A percentile compares a stretch with the other conserved stretches of the same genome.
Evolutionary conservation across 371 early-diverging fungal genomes (phyloP).

Genomic region (Circinella umbellata): DNA sequence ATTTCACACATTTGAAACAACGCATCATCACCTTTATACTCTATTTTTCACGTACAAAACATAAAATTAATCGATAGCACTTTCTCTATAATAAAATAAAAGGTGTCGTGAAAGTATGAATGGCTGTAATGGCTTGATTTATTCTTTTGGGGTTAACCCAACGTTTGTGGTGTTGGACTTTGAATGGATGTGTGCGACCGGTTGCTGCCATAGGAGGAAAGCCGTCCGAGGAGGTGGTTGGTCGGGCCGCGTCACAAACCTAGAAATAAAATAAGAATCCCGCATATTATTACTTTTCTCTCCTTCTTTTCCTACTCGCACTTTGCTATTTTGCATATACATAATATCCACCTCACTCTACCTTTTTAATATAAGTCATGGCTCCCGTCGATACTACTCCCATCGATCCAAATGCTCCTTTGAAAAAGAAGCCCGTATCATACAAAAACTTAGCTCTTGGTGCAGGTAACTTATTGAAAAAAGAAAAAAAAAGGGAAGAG

Average conservation of each 20-base stretch:
- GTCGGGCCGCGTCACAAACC: slow-evolving; percentile 8
- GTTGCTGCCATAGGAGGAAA: slow-evolving; percentile 18
- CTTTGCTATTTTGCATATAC: slow-evolving; percentile 2
- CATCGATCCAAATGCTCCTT: slow-evolving; percentile 40
- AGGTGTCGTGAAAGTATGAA: too few species aligned
- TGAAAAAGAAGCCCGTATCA: slow-evolving; percentile 61
- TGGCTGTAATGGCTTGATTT: too few species aligned
- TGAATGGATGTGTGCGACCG: neutral
- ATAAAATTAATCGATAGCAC: too few species aligned
- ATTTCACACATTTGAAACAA: too few species aligned
- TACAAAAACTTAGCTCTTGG: slow-evolving; percentile 69
- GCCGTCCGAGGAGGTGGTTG: slow-evolving; percentile 11
- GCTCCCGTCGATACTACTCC: slow-evolving; percentile 28
- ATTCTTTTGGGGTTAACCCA: slow-evolving; percentile 8
- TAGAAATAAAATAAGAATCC: neutral
- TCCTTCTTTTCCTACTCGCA: slow-evolving; percentile 7
- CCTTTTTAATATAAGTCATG: slow-evolving; percentile 15
- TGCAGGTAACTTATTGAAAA: slow-evolving; percentile 33
- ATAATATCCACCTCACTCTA: neutral
- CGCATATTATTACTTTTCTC: neutral
- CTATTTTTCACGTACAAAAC: too few species aligned
- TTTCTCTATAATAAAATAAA: too few species aligned
- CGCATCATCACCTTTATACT: too few species aligned
- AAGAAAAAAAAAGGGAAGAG: neutral
- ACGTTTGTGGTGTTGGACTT: neutral